A percentile compares a stretch with the other conserved stretches of the same genome.
Evolutionary conservation across 192 early-diverging fungal genomes (phyloP).

Genomic region (Gaertneriomyces sp.): DNA sequence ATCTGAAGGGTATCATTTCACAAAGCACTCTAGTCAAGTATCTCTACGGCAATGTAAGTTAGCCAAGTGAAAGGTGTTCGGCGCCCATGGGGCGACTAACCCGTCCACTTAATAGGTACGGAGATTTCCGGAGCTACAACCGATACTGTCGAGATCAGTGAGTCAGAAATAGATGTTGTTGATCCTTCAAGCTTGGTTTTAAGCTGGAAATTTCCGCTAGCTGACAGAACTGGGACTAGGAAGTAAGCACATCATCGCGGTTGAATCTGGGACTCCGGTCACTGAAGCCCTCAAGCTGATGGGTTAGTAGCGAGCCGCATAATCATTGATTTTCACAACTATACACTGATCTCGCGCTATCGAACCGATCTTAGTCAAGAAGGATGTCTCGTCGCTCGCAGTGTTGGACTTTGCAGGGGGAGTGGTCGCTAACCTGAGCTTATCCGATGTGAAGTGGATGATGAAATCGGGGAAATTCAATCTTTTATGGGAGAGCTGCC

Average conservation of each 20-base stretch:
- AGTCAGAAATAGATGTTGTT: neutral
- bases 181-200: neutral
- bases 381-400: conserved; percentile 62
- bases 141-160: conserved; percentile 48
- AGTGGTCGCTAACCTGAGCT: conserved; percentile 63
- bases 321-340: neutral
- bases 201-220: conserved; percentile 15
- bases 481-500: conserved; percentile 54
- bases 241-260: conserved; percentile 49
- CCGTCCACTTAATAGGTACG: conserved; percentile 3
- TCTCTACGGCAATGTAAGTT: conserved; percentile 59
- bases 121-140: conserved; percentile 43
- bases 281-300: conserved; percentile 65
- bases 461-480: conserved; percentile 38
- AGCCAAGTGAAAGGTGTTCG: conserved; percentile 11
- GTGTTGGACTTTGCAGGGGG: conserved; percentile 52
- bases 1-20: conserved; percentile 71
- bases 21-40: conserved; percentile 69
- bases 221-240: conserved; percentile 58
- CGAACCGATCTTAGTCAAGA: conserved; percentile 39
- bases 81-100: neutral
- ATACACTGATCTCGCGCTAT: neutral
- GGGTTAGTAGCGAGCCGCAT: conserved; percentile 40
- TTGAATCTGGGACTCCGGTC: conserved; percentile 51
- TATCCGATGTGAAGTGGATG: conserved; percentile 62